Evolutionary conservation across 2,329 filamentous ascomycete species (phyloP), one percentile per base, ranked within the genome.

Genomic region (Botrytis paeoniae): DNA sequence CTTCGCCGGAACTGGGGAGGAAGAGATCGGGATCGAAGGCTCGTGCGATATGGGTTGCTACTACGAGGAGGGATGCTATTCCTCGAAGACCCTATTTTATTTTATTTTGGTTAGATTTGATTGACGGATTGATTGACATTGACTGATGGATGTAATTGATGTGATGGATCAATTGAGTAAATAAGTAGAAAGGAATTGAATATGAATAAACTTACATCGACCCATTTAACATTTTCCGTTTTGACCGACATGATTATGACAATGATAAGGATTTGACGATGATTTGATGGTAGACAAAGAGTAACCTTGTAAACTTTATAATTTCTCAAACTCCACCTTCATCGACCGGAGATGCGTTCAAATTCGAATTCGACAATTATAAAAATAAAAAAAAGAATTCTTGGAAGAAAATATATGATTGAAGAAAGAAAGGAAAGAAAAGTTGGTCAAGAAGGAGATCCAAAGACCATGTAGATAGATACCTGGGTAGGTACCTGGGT

Each of bases 191-290:
- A 62, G 73, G 63, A 48, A 63, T 51, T 25, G 4, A 51, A 51
- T n/a, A n/a, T 25, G 10, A n/a, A 51, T n/a, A 35, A 29, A 84
- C 86, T 80, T 82, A 89, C 87, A 83, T 89, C 87, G 59, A 89
- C 86, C 87, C 87, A 89, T 82, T 89, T 88, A 35, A 89, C 86
- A 75, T 87, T 87, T 73, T 79, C 79, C 22, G 75, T 83, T 82
- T 79, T 78, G 32, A 65, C 72, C 54, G 73, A 77, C 78, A 80
- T 80, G 59, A 74, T 77, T 76, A 77, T 79, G 37, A 32, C 9
- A 32, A 32, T 45, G 20, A 12, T 9, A 25, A 54, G 6, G 32
- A 51, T 51, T 25, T n/a, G 48, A n/a, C 12, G 48, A 25, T 8
- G 32, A 54, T 54, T 14, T 54, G 48, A n/a, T 2, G 25, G 0